Percentiles rank a stretch among this genome's conserved stretches.
Evolutionary conservation across 106 monocot species (phyloP).

Genomic region (Alisma plantagoaquatica): DNA sequence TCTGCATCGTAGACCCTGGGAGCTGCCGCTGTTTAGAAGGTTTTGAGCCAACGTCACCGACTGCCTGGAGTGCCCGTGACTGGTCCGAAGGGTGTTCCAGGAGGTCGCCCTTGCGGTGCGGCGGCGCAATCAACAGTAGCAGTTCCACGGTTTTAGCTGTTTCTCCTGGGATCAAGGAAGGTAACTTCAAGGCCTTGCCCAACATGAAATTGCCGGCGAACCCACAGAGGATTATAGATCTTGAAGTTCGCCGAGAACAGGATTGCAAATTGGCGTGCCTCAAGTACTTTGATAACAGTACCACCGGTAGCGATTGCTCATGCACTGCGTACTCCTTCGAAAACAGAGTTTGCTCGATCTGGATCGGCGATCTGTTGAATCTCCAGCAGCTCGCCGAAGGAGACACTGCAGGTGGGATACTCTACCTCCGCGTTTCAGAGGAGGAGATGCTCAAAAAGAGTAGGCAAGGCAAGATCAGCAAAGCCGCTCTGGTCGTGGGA

Average conservation of each 20-base stretch:
- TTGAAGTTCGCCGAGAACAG: conserved; percentile 6
- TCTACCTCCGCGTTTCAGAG: conserved; percentile 27
- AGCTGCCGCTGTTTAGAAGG: conserved; percentile 14
- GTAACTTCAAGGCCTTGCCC: conserved; percentile 16
- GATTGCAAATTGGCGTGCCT: conserved; percentile 10
- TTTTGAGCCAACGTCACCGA: conserved; percentile 6
- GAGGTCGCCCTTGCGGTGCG: conserved; percentile 17
- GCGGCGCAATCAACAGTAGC: not conserved
- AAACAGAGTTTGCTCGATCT: conserved; percentile 20
- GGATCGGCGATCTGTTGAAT: conserved; percentile 16
- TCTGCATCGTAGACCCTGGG: conserved; percentile 6
- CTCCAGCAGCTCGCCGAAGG: conserved; percentile 16
- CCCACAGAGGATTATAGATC: conserved; percentile 4
- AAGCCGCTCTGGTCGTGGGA: conserved; percentile 8
- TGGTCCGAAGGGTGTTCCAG: conserved; percentile 27
- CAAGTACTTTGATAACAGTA: conserved; percentile 27
- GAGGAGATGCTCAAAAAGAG: conserved; percentile 13
- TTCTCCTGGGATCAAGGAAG: conserved; percentile 4
- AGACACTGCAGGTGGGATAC: conserved; percentile 11
- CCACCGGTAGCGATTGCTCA: too few relatives aligned
- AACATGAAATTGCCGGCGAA: conserved; percentile 22
- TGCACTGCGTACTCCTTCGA: too few relatives aligned
- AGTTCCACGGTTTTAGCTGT: too few relatives aligned
- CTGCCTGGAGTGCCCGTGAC: conserved; percentile 19
- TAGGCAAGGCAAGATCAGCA: conserved; percentile 2